Conservation (phyloP, 2,329 filamentous ascomycete species). For the Neofusicoccum sp. region DNA sequence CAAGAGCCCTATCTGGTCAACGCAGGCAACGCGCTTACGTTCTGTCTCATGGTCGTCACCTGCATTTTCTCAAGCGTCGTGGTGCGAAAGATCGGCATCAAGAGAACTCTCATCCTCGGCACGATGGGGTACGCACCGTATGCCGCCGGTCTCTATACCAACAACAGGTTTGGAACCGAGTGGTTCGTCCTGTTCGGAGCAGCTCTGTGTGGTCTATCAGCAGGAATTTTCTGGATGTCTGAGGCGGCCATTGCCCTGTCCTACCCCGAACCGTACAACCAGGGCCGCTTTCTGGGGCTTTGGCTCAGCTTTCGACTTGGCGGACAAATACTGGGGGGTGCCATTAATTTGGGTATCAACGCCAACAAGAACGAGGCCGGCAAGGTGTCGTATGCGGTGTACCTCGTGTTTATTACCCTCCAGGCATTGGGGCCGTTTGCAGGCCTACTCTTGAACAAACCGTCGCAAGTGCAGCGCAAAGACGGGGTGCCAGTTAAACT, state of each 20-base stretch:
- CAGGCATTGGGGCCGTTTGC: constrained; percentile 68
- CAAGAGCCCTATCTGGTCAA: constrained; percentile 69
- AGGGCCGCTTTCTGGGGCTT: constrained; percentile 57
- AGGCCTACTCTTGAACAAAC: constrained; percentile 63
- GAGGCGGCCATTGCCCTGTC: constrained; percentile 73
- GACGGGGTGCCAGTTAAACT: constrained; percentile 66
- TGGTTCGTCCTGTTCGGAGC: constrained; percentile 72
- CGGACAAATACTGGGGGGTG: constrained; percentile 71
- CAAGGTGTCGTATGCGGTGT: constrained; percentile 70
- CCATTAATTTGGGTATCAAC: constrained; percentile 71
- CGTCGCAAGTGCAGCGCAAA: constrained; percentile 63
- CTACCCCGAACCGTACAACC: constrained; percentile 66
- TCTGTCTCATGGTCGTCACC: constrained; percentile 72
- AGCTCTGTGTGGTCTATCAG: constrained; percentile 69
- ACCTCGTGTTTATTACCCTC: constrained; percentile 69
- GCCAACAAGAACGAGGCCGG: constrained; percentile 59
- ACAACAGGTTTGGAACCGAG: constrained; percentile 69
- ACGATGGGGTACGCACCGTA: constrained; percentile 74
- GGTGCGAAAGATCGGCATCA: constrained; percentile 70
- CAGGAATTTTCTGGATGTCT: constrained; percentile 75
- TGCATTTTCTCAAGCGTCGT: constrained; percentile 67
- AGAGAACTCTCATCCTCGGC: constrained; percentile 70
- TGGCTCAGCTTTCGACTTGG: constrained; percentile 66
- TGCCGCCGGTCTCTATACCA: constrained; percentile 70
- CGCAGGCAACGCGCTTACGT: constrained; percentile 70